phyloP scores from a whole-genome alignment of 1,284 basidiomycete genomes.

The Trametes hirsuta region DNA sequence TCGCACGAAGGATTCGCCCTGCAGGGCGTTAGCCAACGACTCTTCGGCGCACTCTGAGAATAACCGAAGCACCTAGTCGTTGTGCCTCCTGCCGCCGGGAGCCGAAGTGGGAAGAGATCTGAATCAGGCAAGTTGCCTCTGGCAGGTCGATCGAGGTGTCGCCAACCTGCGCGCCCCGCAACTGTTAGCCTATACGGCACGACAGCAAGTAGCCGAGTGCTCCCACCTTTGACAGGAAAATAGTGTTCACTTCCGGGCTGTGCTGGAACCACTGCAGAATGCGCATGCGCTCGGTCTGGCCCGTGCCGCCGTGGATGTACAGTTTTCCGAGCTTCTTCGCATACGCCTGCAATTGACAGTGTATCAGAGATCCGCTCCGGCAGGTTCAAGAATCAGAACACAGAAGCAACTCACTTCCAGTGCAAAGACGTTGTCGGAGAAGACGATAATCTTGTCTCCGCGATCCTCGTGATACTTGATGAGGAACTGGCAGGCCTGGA shows the following conservation, averaged over 20 bases:
- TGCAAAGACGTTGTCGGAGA: constrained; percentile 98
- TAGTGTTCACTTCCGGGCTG: constrained; percentile 95
- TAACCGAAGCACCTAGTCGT: constrained; percentile 67
- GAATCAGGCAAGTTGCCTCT: constrained; percentile 98
- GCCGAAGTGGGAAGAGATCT: constrained; percentile 99
- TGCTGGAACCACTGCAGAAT: constrained; percentile 97
- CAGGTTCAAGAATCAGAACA: background rate
- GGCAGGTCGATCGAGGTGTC: constrained; percentile 99
- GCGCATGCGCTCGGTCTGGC: constrained; percentile 94
- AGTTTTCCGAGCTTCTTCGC: constrained; percentile 93
- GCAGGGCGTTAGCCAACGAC: background rate
- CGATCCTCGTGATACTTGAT: constrained; percentile 98
- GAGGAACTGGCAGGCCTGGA: constrained; percentile 98
- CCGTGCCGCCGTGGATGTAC: constrained; percentile 96
- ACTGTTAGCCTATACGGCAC: constrained; percentile 8
- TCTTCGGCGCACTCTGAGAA: background rate
- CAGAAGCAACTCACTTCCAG: constrained; percentile 69
- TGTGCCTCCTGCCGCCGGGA: constrained; percentile 98
- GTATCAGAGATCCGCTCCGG: background rate
- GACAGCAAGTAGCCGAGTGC: background rate
- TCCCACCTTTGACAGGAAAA: constrained; percentile 93
- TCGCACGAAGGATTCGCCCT: constrained; percentile 96
- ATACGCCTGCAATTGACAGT: constrained; percentile 69
- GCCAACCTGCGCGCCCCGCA: constrained; percentile 69
- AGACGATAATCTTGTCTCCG: constrained; percentile 99